phyloP scores from a whole-genome alignment of 257 asterid species.

The Perilla frutescens region DNA sequence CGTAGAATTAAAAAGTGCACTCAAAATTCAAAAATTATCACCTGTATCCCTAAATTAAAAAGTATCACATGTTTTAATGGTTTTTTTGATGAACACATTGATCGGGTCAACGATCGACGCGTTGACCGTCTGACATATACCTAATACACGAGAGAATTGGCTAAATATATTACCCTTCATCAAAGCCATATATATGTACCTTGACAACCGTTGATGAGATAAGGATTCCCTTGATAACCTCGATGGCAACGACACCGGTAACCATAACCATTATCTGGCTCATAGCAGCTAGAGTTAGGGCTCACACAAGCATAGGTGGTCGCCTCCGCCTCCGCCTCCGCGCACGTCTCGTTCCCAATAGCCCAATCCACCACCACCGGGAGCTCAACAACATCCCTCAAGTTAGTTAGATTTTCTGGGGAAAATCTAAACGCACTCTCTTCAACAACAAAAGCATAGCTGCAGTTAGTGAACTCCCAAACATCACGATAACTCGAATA shows the following conservation, averaged over 20 bases:
- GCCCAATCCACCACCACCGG: slow-evolving; percentile 50
- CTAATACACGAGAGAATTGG: too few species aligned
- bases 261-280: slow-evolving; percentile 29
- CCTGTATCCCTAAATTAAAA: too few species aligned
- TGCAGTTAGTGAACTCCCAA: slow-evolving; percentile 18
- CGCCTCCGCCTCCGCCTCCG: slow-evolving; percentile 24
- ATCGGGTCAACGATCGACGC: too few species aligned
- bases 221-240: slow-evolving; percentile 59
- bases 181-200: slow-evolving; percentile 30
- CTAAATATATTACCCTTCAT: too few species aligned
- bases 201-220: slow-evolving; percentile 39
- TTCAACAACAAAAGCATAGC: slow-evolving; percentile 38
- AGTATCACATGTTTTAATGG: too few species aligned
- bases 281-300: slow-evolving; percentile 29
- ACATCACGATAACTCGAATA: rapidly evolving
- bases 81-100: too few species aligned
- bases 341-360: slow-evolving; percentile 38
- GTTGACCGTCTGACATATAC: too few species aligned
- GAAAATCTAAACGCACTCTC: slow-evolving; percentile 31
- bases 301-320: slow-evolving; percentile 42
- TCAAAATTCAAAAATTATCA: too few species aligned
- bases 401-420: neutral
- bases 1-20: too few species aligned
- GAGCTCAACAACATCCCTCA: neutral
- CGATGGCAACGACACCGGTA: slow-evolving; percentile 47